Evolutionary conservation across 164 flowering plant species (phyloP).

Genomic region (Umbilicus rupestris): DNA sequence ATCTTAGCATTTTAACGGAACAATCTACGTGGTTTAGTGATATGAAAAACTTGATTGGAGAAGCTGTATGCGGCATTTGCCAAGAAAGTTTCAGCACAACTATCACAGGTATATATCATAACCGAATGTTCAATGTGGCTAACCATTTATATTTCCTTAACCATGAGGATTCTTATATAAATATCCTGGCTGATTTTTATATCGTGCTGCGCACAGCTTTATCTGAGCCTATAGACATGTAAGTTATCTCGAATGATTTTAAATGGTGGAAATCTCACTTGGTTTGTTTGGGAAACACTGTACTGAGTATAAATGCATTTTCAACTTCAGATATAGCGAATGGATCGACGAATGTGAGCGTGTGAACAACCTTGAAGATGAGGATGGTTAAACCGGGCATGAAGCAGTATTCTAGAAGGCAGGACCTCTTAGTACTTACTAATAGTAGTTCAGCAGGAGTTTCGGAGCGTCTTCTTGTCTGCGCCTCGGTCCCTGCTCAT

Average conservation of each 20-base stretch:
- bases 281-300: not conserved
- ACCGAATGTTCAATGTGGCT: not conserved
- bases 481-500: too few relatives aligned
- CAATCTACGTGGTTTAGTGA: conserved; percentile 41
- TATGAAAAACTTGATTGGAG: conserved; percentile 68
- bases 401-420: too few relatives aligned
- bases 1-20: not conserved
- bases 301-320: not conserved
- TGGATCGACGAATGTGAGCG: conserved; percentile 71
- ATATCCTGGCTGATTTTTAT: not conserved
- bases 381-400: conserved; percentile 17
- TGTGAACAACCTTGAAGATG: conserved; percentile 49
- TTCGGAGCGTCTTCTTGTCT: too few relatives aligned
- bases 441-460: too few relatives aligned
- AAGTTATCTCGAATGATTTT: conserved; percentile 15
- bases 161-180: not conserved
- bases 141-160: not conserved
- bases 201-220: conserved; percentile 37
- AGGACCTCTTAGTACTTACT: too few relatives aligned
- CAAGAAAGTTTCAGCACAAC: conserved; percentile 72
- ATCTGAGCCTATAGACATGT: conserved; percentile 67
- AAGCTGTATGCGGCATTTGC: conserved; percentile 71
- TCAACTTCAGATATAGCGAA: conserved; percentile 44
- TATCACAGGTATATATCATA: conserved; percentile 37
- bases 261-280: not conserved